These are phyloP conservation scores for Podospora sp. DNA, from an alignment of 495 filamentous ascomycete species.

Conservation along the genomic window DNA sequence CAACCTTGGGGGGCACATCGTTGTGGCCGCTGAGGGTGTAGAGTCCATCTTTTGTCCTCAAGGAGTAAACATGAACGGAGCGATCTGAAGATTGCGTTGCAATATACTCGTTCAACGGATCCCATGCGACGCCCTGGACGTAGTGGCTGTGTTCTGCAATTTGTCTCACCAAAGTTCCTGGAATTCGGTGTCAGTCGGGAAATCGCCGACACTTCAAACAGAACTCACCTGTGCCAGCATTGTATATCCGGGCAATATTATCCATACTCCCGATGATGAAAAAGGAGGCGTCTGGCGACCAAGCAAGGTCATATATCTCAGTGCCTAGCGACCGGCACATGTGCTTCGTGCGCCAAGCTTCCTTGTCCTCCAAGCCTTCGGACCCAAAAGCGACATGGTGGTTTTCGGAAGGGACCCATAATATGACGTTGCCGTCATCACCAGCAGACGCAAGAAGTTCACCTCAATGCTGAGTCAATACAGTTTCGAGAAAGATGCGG, in stretches of 20 bases:
- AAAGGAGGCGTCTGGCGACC: slow-evolving; percentile 94
- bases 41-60: slow-evolving; percentile 95
- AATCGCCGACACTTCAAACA: not conserved
- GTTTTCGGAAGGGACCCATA: slow-evolving; percentile 89
- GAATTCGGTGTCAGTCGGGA: slow-evolving; percentile 17
- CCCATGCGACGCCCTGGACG: slow-evolving; percentile 98
- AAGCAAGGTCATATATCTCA: slow-evolving; percentile 97
- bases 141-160: slow-evolving; percentile 99
- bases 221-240: slow-evolving; percentile 78
- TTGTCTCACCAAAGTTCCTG: slow-evolving; percentile 88
- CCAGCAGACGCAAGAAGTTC: slow-evolving; percentile 93
- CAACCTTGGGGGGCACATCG: slow-evolving; percentile 50
- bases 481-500: not conserved
- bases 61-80: slow-evolving; percentile 93
- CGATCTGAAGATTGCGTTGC: slow-evolving; percentile 98
- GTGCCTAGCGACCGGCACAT: slow-evolving; percentile 92
- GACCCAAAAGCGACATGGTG: slow-evolving; percentile 66
- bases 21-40: slow-evolving; percentile 68
- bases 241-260: slow-evolving; percentile 96
- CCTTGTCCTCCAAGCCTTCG: slow-evolving; percentile 88
- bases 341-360: slow-evolving; percentile 94
- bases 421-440: slow-evolving; percentile 93
- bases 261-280: slow-evolving; percentile 99
- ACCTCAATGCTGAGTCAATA: slow-evolving; percentile 55
- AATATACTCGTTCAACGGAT: slow-evolving; percentile 96